A percentile compares a stretch with the other conserved stretches of the same genome.
These are phyloP conservation scores for Aspergillus sclerotialis DNA, from an alignment of 2,329 filamentous ascomycete genomes.

Conservation along the genomic window DNA sequence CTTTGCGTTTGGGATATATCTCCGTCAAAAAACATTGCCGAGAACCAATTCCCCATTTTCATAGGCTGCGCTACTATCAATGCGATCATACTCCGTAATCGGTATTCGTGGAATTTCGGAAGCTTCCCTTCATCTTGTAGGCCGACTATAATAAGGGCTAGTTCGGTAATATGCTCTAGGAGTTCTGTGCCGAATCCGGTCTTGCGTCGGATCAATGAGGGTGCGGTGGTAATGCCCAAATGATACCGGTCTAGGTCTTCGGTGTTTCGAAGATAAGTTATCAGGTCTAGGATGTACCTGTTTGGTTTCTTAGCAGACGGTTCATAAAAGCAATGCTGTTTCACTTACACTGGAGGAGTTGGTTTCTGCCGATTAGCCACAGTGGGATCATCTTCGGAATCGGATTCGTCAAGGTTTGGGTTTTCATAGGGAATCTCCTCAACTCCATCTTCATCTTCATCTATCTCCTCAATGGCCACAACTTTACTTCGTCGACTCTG, in stretches of 20 bases:
- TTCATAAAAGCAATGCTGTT: not conserved
- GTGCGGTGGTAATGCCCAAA: conserved; percentile 69
- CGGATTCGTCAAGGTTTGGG: conserved; percentile 78
- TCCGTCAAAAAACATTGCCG: conserved; percentile 78
- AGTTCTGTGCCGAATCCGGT: conserved; percentile 83
- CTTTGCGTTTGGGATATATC: conserved; percentile 86
- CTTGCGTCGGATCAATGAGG: conserved; percentile 78
- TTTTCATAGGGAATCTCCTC: conserved; percentile 70
- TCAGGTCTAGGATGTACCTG: conserved; percentile 74
- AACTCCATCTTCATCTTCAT: conserved; percentile 45
- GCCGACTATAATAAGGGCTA: conserved; percentile 69
- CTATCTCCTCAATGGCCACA: conserved; percentile 57
- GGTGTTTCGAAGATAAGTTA: conserved; percentile 68
- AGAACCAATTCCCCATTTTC: conserved; percentile 76
- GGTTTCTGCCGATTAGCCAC: conserved; percentile 76
- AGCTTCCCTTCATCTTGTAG: conserved; percentile 81
- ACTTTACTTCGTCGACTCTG: conserved; percentile 34
- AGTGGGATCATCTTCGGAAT: conserved; percentile 89
- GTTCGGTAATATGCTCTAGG: conserved; percentile 71
- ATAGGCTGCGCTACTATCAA: conserved; percentile 69
- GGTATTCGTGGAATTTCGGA: conserved; percentile 66
- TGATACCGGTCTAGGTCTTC: conserved; percentile 81
- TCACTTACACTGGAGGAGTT: conserved; percentile 64
- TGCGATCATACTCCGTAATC: conserved; percentile 74
- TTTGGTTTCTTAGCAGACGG: conserved; percentile 10